These are phyloP conservation scores for Marasmius tenuissimus DNA, from an alignment of 1,284 basidiomycete species.

Conservation along the genomic window DNA sequence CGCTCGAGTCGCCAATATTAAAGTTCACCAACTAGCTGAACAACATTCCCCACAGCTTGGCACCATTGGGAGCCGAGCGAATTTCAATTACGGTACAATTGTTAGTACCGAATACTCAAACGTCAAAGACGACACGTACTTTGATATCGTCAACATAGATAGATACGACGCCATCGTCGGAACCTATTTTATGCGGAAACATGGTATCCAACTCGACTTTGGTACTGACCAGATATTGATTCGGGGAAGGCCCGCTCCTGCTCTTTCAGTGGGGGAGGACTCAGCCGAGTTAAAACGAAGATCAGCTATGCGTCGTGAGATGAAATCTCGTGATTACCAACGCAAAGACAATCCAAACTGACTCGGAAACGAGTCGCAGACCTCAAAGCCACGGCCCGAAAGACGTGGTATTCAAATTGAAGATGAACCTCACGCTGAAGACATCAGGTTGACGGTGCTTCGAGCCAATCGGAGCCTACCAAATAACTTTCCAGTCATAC, in stretches of 20 bases:
- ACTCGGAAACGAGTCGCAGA: background rate
- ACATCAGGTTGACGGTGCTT: background rate
- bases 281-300: background rate
- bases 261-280: slow-evolving; percentile 15
- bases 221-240: slow-evolving; percentile 14
- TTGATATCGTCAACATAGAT: slow-evolving; percentile 32
- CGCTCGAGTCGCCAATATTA: too few species aligned
- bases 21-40: slow-evolving; percentile 6
- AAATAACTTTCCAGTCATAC: background rate
- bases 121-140: slow-evolving; percentile 18
- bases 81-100: slow-evolving; percentile 11
- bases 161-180: slow-evolving; percentile 30
- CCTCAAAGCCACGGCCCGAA: background rate
- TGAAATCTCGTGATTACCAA: background rate
- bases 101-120: slow-evolving; percentile 15
- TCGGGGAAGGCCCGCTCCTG: slow-evolving; percentile 1
- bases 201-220: slow-evolving; percentile 27
- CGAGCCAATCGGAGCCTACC: background rate
- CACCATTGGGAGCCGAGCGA: slow-evolving; percentile 12
- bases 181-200: slow-evolving; percentile 24
- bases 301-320: slow-evolving; percentile 7
- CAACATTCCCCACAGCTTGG: slow-evolving; percentile 15
- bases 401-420: background rate
- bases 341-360: background rate
- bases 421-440: background rate